phyloP scores from a whole-genome alignment of 192 early-diverging fungal species.

The Rhizophlyctis rosea region DNA sequence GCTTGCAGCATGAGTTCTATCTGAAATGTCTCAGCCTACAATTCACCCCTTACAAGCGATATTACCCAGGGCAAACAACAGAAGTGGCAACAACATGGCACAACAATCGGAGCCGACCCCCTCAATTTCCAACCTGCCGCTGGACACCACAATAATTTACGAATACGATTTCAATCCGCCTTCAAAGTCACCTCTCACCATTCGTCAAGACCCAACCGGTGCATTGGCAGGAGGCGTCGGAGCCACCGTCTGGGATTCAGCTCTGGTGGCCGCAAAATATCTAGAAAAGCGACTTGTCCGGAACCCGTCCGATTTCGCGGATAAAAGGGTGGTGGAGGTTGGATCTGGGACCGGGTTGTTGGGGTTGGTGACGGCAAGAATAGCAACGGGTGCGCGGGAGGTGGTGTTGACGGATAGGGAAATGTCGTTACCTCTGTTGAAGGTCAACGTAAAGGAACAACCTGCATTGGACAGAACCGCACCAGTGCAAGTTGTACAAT shows the following conservation, averaged over 20 bases:
- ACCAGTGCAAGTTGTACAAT: no score
- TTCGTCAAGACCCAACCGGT: slow-evolving; percentile 32
- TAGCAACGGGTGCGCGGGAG: not conserved
- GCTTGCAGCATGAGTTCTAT: no score
- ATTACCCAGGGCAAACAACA: no score
- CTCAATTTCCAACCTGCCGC: not conserved
- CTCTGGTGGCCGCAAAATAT: slow-evolving; percentile 38
- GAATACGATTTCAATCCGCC: not conserved
- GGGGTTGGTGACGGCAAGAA: slow-evolving; percentile 44
- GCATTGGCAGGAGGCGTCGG: slow-evolving; percentile 30
- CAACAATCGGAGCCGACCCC: no score
- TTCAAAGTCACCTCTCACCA: not conserved
- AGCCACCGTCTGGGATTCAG: slow-evolving; percentile 45
- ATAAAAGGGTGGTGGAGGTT: slow-evolving; percentile 43
- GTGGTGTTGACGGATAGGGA: slow-evolving; percentile 53
- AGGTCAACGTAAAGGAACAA: slow-evolving; percentile 26
- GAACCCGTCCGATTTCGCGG: slow-evolving; percentile 7
- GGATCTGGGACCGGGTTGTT: slow-evolving; percentile 61
- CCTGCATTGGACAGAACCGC: slow-evolving; percentile 4
- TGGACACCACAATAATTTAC: not conserved
- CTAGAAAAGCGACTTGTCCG: slow-evolving; percentile 22
- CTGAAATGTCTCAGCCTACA: no score
- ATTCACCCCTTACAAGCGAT: no score
- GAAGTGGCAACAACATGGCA: no score
- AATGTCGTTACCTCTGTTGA: slow-evolving; percentile 37